Percentiles rank a stretch among this genome's conserved stretches.
Evolutionary conservation across 1,139 yeast species (phyloP).

Genomic region (Pichia sp.): DNA sequence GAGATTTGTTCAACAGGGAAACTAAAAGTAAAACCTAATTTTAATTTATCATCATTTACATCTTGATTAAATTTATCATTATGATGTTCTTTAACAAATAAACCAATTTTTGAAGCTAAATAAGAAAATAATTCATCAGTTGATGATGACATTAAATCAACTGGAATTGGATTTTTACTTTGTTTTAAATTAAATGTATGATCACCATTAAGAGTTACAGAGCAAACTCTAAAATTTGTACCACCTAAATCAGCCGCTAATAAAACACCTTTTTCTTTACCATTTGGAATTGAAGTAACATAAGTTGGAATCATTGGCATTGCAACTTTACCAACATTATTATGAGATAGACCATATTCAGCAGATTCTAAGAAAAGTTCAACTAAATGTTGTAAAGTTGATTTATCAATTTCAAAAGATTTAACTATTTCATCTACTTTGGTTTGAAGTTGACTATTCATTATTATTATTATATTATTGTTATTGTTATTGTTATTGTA

Average conservation of each 20-base stretch:
- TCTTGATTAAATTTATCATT: constrained; percentile 33
- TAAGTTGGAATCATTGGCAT: constrained; percentile 88
- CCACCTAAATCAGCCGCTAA: constrained; percentile 88
- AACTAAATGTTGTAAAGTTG: constrained; percentile 51
- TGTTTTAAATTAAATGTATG: constrained; percentile 70
- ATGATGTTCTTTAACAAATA: constrained; percentile 62
- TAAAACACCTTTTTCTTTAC: constrained; percentile 69
- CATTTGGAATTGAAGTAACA: constrained; percentile 76
- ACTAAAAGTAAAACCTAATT: constrained; percentile 86
- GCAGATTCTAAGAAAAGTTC: constrained; percentile 59
- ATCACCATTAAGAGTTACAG: constrained; percentile 73
- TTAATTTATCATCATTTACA: constrained; percentile 36
- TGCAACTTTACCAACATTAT: constrained; percentile 29
- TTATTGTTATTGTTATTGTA: too few species aligned
- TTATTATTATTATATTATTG: too few species aligned
- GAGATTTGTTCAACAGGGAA: constrained; percentile 88
- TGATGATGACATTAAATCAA: constrained; percentile 55
- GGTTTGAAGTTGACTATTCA: constrained; percentile 11
- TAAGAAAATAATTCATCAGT: constrained; percentile 59
- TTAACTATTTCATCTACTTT: constrained; percentile 44
- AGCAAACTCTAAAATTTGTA: constrained; percentile 84
- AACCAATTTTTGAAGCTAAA: constrained; percentile 62
- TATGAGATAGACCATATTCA: constrained; percentile 50
- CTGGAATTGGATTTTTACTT: constrained; percentile 67
- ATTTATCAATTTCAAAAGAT: constrained; percentile 50